phyloP scores from a whole-genome alignment of 768 basidiomycete genomes.

The Neoboletus brunneissimus region DNA sequence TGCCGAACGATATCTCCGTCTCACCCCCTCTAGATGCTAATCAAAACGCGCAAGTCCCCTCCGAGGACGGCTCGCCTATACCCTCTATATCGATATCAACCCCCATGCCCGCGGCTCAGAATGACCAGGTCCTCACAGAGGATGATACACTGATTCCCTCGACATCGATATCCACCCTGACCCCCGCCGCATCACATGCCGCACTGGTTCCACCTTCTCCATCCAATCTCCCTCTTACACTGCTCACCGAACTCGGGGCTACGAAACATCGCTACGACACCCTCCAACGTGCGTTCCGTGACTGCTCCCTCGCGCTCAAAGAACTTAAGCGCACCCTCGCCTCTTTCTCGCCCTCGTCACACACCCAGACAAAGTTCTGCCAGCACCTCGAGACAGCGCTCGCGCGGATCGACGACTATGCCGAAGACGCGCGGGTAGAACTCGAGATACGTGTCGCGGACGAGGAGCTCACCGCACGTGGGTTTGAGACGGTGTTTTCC shows the following conservation, averaged over 20 bases:
- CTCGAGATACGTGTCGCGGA: conserved; percentile 77
- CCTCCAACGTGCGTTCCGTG: conserved; percentile 61
- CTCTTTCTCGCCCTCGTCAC: conserved; percentile 3
- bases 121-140: not conserved
- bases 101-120: not conserved
- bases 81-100: not conserved
- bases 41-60: not conserved
- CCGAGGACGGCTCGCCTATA: not conserved
- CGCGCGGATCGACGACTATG: conserved; percentile 65
- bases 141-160: not conserved
- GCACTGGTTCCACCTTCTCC: not conserved
- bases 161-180: not conserved
- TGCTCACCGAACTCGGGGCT: conserved; percentile 45
- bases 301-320: conserved; percentile 66
- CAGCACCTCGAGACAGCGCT: conserved; percentile 49
- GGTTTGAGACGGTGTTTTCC: conserved; percentile 65
- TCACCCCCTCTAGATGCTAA: not conserved
- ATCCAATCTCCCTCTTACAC: conserved; percentile 20
- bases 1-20: not conserved
- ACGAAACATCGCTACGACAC: conserved; percentile 56
- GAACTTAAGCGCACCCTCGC: conserved; percentile 41
- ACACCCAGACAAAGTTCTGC: not conserved
- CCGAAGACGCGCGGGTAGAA: conserved; percentile 79
- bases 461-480: conserved; percentile 59
- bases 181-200: not conserved